These are phyloP conservation scores for Xerophyta viscosa DNA, from an alignment of 106 monocot species.

Conservation along the genomic window DNA sequence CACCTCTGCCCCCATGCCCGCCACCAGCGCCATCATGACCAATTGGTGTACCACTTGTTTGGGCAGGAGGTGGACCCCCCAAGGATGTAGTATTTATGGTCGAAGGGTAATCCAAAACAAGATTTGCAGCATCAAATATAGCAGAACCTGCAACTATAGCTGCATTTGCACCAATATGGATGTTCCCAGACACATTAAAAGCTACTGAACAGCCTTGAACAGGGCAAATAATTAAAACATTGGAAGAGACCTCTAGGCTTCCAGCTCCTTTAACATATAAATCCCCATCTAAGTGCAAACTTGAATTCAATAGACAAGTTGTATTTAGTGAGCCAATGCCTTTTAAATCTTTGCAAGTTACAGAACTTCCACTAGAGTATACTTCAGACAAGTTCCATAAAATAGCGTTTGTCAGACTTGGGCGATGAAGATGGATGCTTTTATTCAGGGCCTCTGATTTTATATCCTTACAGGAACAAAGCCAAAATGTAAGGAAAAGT, in stretches of 20 bases:
- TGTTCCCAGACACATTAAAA: slow-evolving; percentile 54
- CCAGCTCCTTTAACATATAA: slow-evolving; percentile 58
- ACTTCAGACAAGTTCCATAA: slow-evolving; percentile 15
- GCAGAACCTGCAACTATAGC: slow-evolving; percentile 59
- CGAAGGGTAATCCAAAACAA: slow-evolving; percentile 43
- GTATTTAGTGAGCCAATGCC: slow-evolving; percentile 62
- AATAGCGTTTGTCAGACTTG: too few species aligned
- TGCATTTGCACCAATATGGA: slow-evolving; percentile 51
- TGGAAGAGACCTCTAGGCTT: slow-evolving; percentile 47
- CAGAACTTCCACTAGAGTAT: slow-evolving; percentile 22
- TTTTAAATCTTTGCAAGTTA: slow-evolving; percentile 72
- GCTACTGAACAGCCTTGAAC: slow-evolving; percentile 62
- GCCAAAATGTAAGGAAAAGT: slow-evolving; percentile 12
- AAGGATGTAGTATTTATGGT: slow-evolving; percentile 59
- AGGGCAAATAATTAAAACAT: slow-evolving; percentile 50
- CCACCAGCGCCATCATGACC: slow-evolving; percentile 78
- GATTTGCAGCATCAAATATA: slow-evolving; percentile 36
- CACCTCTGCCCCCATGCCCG: slow-evolving; percentile 91
- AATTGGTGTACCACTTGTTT: slow-evolving; percentile 88
- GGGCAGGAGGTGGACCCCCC: slow-evolving; percentile 69
- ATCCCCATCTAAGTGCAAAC: slow-evolving; percentile 35
- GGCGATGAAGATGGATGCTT: too few species aligned
- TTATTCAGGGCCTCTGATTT: not conserved
- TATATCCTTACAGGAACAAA: slow-evolving; percentile 3
- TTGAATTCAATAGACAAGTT: slow-evolving; percentile 57